Evolutionary conservation across 768 basidiomycete genomes (phyloP).

Genomic region (Pilatotrama ljubarskyi): DNA sequence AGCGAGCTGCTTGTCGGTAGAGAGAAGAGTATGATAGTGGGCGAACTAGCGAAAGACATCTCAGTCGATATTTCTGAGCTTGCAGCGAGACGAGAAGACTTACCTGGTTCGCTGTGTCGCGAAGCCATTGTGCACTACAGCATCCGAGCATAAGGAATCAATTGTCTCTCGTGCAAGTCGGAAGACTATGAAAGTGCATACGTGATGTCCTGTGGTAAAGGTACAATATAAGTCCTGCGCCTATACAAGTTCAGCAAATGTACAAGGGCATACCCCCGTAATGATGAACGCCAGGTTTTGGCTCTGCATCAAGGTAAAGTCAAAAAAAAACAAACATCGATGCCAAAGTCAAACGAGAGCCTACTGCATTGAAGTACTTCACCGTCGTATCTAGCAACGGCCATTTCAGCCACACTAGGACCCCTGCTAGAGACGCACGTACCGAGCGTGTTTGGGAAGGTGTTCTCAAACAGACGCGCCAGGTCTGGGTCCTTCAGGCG

Average conservation of each 20-base stretch:
- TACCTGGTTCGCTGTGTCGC: constrained; percentile 80
- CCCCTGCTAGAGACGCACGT: constrained; percentile 8
- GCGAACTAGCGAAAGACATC: too few species aligned
- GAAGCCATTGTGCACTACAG: constrained; percentile 76
- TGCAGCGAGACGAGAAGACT: too few species aligned
- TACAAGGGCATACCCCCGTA: constrained; percentile 55
- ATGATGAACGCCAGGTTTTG: constrained; percentile 80
- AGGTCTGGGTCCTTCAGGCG: constrained; percentile 76
- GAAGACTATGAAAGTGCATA: constrained; percentile 35
- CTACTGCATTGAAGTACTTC: constrained; percentile 66
- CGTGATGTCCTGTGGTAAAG: constrained; percentile 64
- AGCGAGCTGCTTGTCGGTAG: constrained; percentile 57
- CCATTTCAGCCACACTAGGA: neutral
- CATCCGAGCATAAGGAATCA: neutral
- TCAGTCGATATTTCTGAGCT: too few species aligned
- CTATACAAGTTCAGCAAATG: too few species aligned
- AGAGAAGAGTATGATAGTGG: constrained; percentile 62
- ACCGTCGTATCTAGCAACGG: constrained; percentile 70
- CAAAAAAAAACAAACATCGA: neutral
- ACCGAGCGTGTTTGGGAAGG: constrained; percentile 83
- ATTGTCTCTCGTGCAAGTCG: neutral
- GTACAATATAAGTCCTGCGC: too few species aligned
- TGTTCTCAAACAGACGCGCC: constrained; percentile 78
- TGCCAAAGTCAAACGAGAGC: constrained; percentile 3
- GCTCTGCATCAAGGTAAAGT: constrained; percentile 35